Evolutionary conservation across 1,284 basidiomycete species (phyloP), one percentile per base, ranked within the genome.

Genomic region (Porphyrellus sp.): DNA sequence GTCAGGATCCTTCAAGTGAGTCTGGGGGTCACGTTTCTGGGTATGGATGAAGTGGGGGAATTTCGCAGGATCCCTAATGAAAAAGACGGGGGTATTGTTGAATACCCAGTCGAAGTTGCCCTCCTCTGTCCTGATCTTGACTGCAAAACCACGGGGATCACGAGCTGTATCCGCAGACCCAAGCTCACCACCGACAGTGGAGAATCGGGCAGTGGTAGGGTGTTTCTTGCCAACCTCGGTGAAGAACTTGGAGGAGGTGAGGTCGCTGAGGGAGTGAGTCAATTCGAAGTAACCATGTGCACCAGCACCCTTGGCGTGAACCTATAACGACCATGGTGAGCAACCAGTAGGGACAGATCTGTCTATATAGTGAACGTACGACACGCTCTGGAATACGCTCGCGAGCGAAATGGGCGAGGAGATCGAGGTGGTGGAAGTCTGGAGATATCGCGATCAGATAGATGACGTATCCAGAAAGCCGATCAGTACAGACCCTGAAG

Each of bases 331-430:
- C 9, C n/a, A 62, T 40, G 53, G 27, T 59, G 38, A 56, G 52
- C 15, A 57, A 18, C 6, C 23, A 49, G 12, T 3, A 18, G 39
- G 34, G 20, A 20, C 8, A 3, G 9, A 41, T 23, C 3, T 15
- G 34, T 46, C 30, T 25, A 12, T 16, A 33, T 3, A 16, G 30
- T 8, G 18, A 20, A 56, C 82, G 58, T 68, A 85, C 91, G 49
- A 94, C 89, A 72, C 93, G 91, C 80, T 96, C 95, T 20, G 94
- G 94, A 67, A 98, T 95, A 71, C 94, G 87, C 77, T 97, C 93
- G 52, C 91, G 84, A 73, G 91, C 90, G 66, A 96, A 95, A 79
- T 95, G 92, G 37, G 90, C 86, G 59, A 96, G 81, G 52, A 91
- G 77, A 73, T 95, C 91, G 68, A 93, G 86, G 71, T 90, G 84